Percentiles rank a stretch among this genome's conserved stretches.
phyloP scores from a whole-genome alignment of 164 flowering plant species.

The Umbilicus rupestris region DNA sequence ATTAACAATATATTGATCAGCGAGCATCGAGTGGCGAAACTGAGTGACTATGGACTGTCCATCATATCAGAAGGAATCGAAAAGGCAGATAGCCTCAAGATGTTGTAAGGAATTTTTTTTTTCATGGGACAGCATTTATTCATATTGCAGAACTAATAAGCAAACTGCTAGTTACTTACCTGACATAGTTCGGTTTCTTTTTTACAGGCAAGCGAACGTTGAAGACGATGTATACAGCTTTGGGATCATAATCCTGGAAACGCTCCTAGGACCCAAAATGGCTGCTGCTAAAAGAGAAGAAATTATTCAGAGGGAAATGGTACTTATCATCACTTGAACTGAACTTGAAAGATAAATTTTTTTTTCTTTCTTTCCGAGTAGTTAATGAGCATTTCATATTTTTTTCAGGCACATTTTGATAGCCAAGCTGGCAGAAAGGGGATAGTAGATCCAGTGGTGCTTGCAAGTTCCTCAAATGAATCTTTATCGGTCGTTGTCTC shows the following conservation, averaged over 20 bases:
- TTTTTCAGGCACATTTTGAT: conserved; percentile 49
- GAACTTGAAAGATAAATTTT: neutral
- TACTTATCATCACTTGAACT: conserved; percentile 17
- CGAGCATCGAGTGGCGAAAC: conserved; percentile 65
- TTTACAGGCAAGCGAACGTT: conserved; percentile 40
- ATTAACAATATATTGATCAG: conserved; percentile 58
- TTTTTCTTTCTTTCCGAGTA: neutral
- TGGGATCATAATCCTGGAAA: conserved; percentile 68
- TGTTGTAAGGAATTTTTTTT: conserved; percentile 32
- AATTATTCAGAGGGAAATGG: conserved; percentile 52
- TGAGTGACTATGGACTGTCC: conserved; percentile 80
- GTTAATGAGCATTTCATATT: neutral
- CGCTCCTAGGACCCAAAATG: conserved; percentile 49
- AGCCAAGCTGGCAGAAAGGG: conserved; percentile 43
- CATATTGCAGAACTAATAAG: neutral
- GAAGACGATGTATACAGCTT: conserved; percentile 75
- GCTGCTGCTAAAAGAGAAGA: conserved; percentile 44
- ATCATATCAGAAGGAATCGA: conserved; percentile 53
- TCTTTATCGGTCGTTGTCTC: conserved; percentile 57
- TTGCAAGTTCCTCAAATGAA: conserved; percentile 50
- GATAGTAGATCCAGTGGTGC: conserved; percentile 53
- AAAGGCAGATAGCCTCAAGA: conserved; percentile 30
- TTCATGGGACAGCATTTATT: neutral
- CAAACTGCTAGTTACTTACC: neutral
- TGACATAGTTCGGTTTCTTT: neutral